A percentile compares a stretch with the other conserved stretches of the same genome.
Evolutionary conservation across 1,284 basidiomycete species (phyloP).

Genomic region (Cutaneotrichosporon cavernicola): DNA sequence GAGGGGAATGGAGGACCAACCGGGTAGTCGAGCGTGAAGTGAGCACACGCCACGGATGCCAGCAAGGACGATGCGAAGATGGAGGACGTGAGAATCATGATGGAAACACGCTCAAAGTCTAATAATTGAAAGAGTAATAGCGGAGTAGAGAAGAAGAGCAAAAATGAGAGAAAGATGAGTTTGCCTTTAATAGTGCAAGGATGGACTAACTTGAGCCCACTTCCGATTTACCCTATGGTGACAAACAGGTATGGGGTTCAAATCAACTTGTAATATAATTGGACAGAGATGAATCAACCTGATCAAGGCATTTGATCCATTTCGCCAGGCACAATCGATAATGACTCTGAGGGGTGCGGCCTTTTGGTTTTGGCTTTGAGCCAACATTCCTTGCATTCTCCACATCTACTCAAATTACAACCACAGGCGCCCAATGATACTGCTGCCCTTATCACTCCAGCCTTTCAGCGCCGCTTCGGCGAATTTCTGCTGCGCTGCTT

Average conservation of each 20-base stretch:
- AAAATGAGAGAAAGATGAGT: too few relatives aligned
- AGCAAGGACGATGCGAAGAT: conserved; percentile 33
- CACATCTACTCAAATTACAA: background rate
- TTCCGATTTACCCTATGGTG: too few relatives aligned
- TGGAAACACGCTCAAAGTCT: background rate
- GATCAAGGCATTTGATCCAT: too few relatives aligned
- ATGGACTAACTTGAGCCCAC: too few relatives aligned
- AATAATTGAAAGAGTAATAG: background rate
- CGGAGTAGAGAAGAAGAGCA: background rate
- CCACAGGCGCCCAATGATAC: conserved; percentile 15
- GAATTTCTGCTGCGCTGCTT: conserved; percentile 41
- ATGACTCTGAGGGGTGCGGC: background rate
- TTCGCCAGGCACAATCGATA: background rate
- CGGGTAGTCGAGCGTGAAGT: conserved; percentile 70
- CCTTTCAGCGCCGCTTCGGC: conserved; percentile 20
- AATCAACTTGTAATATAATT: background rate
- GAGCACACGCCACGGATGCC: conserved; percentile 58
- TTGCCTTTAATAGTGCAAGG: too few relatives aligned
- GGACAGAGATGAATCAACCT: background rate
- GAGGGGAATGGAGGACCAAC: conserved; percentile 19
- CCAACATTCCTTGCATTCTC: background rate
- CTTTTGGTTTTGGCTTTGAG: background rate
- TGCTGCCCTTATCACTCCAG: conserved; percentile 11
- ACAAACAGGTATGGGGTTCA: too few relatives aligned
- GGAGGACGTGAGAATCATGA: conserved; percentile 29